Base-by-base conservation (phyloP, 306 rosid genomes). In the Vachellia pachyceras region DNA sequence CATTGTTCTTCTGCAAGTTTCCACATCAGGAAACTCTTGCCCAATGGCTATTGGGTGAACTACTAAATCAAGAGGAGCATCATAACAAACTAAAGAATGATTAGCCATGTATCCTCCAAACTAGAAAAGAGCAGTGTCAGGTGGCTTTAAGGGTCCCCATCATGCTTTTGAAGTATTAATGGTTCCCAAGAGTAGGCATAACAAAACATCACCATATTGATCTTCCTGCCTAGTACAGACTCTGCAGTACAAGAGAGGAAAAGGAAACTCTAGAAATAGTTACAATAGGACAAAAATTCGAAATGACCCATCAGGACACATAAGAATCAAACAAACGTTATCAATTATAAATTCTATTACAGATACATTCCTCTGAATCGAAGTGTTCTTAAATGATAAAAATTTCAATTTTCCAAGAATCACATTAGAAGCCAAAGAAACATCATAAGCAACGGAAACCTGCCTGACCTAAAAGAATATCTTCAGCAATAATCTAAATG, bases 1-100 rank as follows among this genome's bases (percentile, higher is more conserved):
- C 93, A 95, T 82, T n/a, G 89, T 74, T 88, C 99, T 91, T 79
- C 99, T 87, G 84, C 99, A 95, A 23, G 99, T 90, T 86, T 95
- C 99, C 61, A 95, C 98, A 87, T 95, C 98, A 20, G 96, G 92
- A 89, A 95, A 95, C 86, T 95, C 99, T 87, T 93, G 96, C 75
- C 99, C 99, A 79, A 95, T 91, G 61, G 86, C 91, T 77, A 95
- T 83, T 9, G 88, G 83, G 5, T 83, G 90, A 23, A 87, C 91
- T 57, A 73, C 82, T 78, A 90, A 44, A 63, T 72, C 72, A 83
- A 84, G 87, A 73, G 90, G 73, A 64, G 87, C 54, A 44, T 89
- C 81, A 25, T 76, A 76, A 64, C 80, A 83, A 77, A 35, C 82
- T 89, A 94, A 83, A 68, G 98, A 83, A 79, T 86, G 89, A 86